A percentile compares a stretch with the other conserved stretches of the same genome.
Conservation (phyloP, 768 basidiomycete species). For the Hericium erinaceus region DNA sequence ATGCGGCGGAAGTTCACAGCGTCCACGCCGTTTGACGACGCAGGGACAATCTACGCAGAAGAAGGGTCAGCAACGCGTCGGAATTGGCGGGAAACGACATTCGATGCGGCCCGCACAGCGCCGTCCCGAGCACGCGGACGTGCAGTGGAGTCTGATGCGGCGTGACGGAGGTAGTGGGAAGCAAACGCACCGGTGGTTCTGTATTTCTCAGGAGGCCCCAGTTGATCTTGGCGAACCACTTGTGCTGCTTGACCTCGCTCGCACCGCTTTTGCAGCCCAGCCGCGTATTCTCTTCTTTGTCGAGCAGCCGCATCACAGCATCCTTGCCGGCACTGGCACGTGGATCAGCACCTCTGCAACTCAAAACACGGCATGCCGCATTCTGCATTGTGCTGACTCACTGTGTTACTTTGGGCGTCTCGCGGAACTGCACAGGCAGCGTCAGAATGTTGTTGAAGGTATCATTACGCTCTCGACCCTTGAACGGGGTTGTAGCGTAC, state of each 20-base stretch:
- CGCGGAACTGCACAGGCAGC: conserved; percentile 79
- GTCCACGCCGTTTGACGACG: conserved; percentile 68
- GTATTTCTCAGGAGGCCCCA: conserved; percentile 94
- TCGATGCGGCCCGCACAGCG: neutral
- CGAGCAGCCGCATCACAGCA: conserved; percentile 74
- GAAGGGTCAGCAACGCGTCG: neutral
- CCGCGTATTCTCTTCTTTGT: conserved; percentile 85
- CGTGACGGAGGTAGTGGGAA: neutral
- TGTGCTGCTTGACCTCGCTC: conserved; percentile 97
- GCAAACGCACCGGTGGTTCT: conserved; percentile 73
- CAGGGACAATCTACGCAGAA: conserved; percentile 65
- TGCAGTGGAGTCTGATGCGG: neutral
- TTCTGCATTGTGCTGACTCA: conserved; percentile 3
- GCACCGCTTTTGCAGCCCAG: conserved; percentile 91
- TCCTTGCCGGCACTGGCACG: conserved; percentile 74
- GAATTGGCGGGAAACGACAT: neutral
- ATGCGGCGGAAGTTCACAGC: conserved; percentile 85
- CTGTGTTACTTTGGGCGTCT: conserved; percentile 63
- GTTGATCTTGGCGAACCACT: conserved; percentile 94
- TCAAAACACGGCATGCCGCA: neutral
- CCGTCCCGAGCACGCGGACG: conserved; percentile 1
- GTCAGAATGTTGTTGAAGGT: conserved; percentile 95
- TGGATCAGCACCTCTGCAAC: neutral
- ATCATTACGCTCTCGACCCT: conserved; percentile 87
- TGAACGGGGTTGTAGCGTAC: conserved; percentile 99